A percentile compares a stretch with the other conserved stretches of the same genome.
Evolutionary conservation across 305 asterid genomes (phyloP).

Genomic region (Fraxinus sp.): DNA sequence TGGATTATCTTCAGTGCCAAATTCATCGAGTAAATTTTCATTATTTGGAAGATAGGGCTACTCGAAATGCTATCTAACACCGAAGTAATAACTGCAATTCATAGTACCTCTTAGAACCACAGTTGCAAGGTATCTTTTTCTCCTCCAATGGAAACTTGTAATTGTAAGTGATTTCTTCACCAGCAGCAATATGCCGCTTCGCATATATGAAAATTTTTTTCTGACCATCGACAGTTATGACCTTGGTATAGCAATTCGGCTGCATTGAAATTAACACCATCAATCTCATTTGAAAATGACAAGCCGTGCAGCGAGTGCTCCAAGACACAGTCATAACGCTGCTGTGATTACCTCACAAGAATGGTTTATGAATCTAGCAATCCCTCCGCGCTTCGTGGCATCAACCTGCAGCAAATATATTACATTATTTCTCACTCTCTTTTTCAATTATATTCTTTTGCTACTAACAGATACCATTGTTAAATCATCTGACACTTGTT

Average conservation of each 20-base stretch:
- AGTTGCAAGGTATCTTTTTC: constrained; percentile 94
- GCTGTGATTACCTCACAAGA: constrained; percentile 84
- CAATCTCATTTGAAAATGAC: constrained; percentile 28
- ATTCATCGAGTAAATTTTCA: constrained; percentile 11
- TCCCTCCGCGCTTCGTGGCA: constrained; percentile 98
- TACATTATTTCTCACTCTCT: constrained; percentile 9
- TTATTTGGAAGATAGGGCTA: constrained; percentile 8
- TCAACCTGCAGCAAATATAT: constrained; percentile 65
- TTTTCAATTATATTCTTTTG: constrained; percentile 5
- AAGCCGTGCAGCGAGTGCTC: constrained; percentile 15
- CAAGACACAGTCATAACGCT: constrained; percentile 20
- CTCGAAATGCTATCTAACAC: constrained; percentile 4
- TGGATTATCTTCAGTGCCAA: constrained; percentile 1
- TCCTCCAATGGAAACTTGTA: constrained; percentile 98
- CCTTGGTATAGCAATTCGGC: constrained; percentile 99
- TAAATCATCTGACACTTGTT: constrained; percentile 16
- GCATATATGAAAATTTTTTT: constrained; percentile 96
- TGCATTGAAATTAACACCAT: constrained; percentile 39
- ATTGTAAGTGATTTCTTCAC: constrained; percentile 93
- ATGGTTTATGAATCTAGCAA: constrained; percentile 95
- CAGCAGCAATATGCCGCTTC: constrained; percentile 86
- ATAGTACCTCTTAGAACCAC: constrained; percentile 83
- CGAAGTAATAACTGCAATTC: constrained; percentile 8
- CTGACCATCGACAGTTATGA: constrained; percentile 94
- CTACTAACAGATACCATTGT: constrained; percentile 17